A percentile compares a stretch with the other conserved stretches of the same genome.
Conservation (phyloP, 1,139 yeast genomes). For the Yamadazyma diospyri region DNA sequence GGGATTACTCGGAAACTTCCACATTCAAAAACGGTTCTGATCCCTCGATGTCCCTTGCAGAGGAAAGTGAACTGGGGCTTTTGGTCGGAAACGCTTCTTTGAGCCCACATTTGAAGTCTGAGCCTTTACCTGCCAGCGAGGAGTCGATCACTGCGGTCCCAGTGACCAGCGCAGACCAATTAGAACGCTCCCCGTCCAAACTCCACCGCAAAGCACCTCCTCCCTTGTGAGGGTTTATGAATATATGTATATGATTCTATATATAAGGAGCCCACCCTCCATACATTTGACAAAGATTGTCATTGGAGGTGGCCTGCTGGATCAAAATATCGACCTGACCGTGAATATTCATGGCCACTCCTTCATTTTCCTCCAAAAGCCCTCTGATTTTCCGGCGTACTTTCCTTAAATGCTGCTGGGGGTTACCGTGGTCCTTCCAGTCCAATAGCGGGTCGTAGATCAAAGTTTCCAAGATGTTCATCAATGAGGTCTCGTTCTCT, state of each 20-base stretch:
- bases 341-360: conserved; percentile 81
- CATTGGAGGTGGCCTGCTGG: conserved; percentile 74
- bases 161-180: conserved; percentile 1
- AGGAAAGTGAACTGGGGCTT: no score
- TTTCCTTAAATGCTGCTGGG: conserved; percentile 68
- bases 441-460: conserved; percentile 88
- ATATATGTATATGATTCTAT: conserved; percentile 12
- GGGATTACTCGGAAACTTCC: neutral
- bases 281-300: conserved; percentile 80
- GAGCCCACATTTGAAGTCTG: conserved; percentile 4
- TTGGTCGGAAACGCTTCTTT: no score
- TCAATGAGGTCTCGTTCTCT: conserved; percentile 78
- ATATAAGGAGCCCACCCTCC: conserved; percentile 88
- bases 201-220: conserved; percentile 17
- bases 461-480: conserved; percentile 90
- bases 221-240: conserved; percentile 7
- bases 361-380: conserved; percentile 69
- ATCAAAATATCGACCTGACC: conserved; percentile 92
- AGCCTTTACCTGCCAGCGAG: neutral
- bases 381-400: conserved; percentile 85
- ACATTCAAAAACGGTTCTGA: neutral
- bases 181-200: conserved; percentile 4
- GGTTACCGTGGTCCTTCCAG: conserved; percentile 50
- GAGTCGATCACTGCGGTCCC: neutral
- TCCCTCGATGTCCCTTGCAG: neutral